phyloP scores from a whole-genome alignment of 768 basidiomycete species.

The Ramaria rubella region DNA sequence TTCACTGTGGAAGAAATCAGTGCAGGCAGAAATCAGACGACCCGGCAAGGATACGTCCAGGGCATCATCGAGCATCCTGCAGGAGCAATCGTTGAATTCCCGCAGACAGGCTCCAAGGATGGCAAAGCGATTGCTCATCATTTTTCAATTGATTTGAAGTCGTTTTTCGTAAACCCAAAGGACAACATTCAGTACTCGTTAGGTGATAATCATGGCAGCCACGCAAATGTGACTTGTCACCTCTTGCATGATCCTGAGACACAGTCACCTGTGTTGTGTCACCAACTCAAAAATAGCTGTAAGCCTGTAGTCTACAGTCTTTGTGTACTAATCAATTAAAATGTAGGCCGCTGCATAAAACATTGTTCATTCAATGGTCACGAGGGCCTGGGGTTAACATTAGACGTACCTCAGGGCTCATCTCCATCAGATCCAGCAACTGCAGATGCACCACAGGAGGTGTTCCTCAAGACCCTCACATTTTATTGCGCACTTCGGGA shows the following conservation, averaged over 20 bases:
- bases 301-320: not conserved
- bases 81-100: conserved; percentile 6
- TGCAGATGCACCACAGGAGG: not conserved
- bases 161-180: not conserved
- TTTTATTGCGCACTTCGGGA: conserved; percentile 18
- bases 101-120: not conserved
- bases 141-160: not conserved
- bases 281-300: not conserved
- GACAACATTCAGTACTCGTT: too few relatives aligned
- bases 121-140: not conserved
- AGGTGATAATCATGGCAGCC: not conserved
- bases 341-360: conserved; percentile 5
- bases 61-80: conserved; percentile 2
- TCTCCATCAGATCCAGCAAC: not conserved
- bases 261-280: not conserved
- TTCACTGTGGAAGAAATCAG: not conserved
- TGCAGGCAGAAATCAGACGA: not conserved
- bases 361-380: conserved; percentile 1
- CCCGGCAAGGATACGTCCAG: not conserved
- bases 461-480: conserved; percentile 19
- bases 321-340: not conserved
- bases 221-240: not conserved
- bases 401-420: too few relatives aligned
- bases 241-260: not conserved
- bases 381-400: too few relatives aligned